Evolutionary conservation across 495 filamentous ascomycete genomes (phyloP).

Genomic region (Aspergillus panamensis): DNA sequence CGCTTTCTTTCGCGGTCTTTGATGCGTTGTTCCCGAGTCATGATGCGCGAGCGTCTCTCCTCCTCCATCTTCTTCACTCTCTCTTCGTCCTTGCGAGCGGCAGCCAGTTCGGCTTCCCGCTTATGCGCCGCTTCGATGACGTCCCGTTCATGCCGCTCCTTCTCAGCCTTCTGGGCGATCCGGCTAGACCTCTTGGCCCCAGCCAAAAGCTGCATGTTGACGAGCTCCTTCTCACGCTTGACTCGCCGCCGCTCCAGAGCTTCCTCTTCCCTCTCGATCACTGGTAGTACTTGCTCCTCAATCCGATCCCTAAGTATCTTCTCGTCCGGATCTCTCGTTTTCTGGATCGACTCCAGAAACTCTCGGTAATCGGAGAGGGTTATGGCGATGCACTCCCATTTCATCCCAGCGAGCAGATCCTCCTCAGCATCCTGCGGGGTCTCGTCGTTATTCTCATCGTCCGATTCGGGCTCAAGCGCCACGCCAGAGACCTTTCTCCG

Average conservation of each 20-base stretch:
- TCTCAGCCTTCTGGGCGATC: conserved; percentile 75
- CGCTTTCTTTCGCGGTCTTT: conserved; percentile 80
- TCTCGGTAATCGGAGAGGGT: conserved; percentile 69
- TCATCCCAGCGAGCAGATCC: conserved; percentile 56
- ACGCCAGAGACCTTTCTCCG: conserved; percentile 58
- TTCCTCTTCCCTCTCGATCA: conserved; percentile 80
- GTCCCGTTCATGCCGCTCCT: conserved; percentile 69
- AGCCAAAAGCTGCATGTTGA: conserved; percentile 79
- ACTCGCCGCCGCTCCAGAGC: conserved; percentile 63
- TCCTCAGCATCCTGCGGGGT: conserved; percentile 33
- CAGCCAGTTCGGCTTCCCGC: conserved; percentile 58
- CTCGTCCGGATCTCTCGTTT: conserved; percentile 76
- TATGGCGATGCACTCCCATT: conserved; percentile 89
- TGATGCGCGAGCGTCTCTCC: conserved; percentile 76
- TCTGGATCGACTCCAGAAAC: conserved; percentile 67
- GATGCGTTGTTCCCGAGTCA: conserved; percentile 78
- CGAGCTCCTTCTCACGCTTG: conserved; percentile 73
- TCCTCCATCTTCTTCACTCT: conserved; percentile 65
- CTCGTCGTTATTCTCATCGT: conserved; percentile 47
- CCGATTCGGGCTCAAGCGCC: conserved; percentile 50
- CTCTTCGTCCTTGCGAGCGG: conserved; percentile 65
- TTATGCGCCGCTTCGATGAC: conserved; percentile 68
- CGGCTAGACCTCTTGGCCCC: conserved; percentile 90
- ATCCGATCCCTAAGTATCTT: conserved; percentile 67
- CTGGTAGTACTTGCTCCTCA: conserved; percentile 70